Conservation (phyloP, 2,329 filamentous ascomycete genomes). For the Diplodia scrobiculata region DNA sequence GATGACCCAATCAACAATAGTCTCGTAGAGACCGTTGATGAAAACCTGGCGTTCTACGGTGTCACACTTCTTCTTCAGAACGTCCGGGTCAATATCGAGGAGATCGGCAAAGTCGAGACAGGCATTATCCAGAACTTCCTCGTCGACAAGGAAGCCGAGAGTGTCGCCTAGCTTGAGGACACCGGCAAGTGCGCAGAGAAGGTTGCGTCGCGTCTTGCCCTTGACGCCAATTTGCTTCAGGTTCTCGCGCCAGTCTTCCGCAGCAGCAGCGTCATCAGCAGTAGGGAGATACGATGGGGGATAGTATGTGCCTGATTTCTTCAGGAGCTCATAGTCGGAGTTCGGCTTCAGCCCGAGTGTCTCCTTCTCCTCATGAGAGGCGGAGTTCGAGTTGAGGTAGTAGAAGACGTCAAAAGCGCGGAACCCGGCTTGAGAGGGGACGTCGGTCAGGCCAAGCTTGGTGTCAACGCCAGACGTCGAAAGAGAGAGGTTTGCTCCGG, state of each 20-base stretch:
- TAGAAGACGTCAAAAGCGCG: constrained; percentile 98
- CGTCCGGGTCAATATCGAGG: constrained; percentile 81
- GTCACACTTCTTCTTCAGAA: constrained; percentile 74
- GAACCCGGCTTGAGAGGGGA: constrained; percentile 77
- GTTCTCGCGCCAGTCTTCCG: constrained; percentile 86
- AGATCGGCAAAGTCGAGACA: constrained; percentile 89
- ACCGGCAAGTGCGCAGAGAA: constrained; percentile 83
- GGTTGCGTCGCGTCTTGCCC: constrained; percentile 74
- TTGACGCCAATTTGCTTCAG: constrained; percentile 94
- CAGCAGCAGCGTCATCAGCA: constrained; percentile 86
- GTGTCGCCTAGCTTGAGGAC: constrained; percentile 91
- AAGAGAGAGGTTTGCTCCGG: constrained; percentile 72
- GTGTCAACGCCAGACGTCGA: constrained; percentile 90
- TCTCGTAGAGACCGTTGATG: constrained; percentile 86
- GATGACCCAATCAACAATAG: constrained; percentile 93
- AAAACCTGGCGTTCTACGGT: constrained; percentile 82
- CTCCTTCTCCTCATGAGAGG: constrained; percentile 83
- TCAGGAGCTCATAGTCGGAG: constrained; percentile 75
- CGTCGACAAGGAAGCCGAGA: constrained; percentile 79
- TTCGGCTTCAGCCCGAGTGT: constrained; percentile 79
- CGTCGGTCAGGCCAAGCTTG: constrained; percentile 72
- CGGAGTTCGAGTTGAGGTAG: constrained; percentile 89
- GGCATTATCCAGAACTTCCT: constrained; percentile 78
- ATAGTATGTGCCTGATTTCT: constrained; percentile 79
- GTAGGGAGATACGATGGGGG: constrained; percentile 88